These are phyloP conservation scores for Epichloe scottii DNA, from an alignment of 2,329 filamentous ascomycete genomes.

Conservation along the genomic window DNA sequence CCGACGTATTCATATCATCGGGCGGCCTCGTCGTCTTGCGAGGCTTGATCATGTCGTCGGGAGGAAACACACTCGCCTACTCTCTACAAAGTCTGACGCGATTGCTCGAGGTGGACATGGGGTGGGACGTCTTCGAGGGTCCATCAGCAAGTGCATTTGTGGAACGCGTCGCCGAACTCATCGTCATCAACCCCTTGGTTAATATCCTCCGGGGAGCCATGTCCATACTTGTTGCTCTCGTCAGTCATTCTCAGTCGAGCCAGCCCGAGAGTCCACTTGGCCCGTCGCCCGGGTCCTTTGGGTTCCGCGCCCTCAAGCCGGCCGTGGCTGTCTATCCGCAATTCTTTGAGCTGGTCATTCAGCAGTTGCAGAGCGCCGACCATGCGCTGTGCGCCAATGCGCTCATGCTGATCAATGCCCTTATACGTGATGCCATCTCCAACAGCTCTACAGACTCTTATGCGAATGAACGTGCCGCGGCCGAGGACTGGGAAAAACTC, in stretches of 20 bases:
- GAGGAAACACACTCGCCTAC: conserved; percentile 91
- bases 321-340: conserved; percentile 83
- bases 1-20: conserved; percentile 87
- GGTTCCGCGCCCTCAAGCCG: conserved; percentile 84
- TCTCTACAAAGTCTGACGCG: conserved; percentile 79
- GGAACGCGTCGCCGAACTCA: conserved; percentile 73
- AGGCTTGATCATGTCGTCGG: conserved; percentile 70
- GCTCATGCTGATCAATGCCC: conserved; percentile 84
- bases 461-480: conserved; percentile 15
- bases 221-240: conserved; percentile 88
- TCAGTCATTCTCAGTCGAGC: conserved; percentile 65
- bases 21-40: conserved; percentile 74
- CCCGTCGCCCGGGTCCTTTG: conserved; percentile 50
- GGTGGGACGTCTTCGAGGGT: conserved; percentile 77
- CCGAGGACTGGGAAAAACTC: conserved; percentile 84
- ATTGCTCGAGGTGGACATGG: conserved; percentile 90
- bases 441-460: conserved; percentile 44
- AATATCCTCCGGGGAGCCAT: conserved; percentile 95
- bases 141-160: conserved; percentile 52
- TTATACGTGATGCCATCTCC: conserved; percentile 84
- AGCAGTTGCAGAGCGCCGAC: conserved; percentile 82
- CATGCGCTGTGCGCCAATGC: conserved; percentile 93
- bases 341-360: conserved; percentile 89
- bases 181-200: conserved; percentile 89
- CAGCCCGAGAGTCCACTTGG: conserved; percentile 21